Percentiles rank a stretch among this genome's conserved stretches.
These are phyloP conservation scores for Xylaria sp. DNA, from an alignment of 2,329 filamentous ascomycete genomes.

Conservation along the genomic window DNA sequence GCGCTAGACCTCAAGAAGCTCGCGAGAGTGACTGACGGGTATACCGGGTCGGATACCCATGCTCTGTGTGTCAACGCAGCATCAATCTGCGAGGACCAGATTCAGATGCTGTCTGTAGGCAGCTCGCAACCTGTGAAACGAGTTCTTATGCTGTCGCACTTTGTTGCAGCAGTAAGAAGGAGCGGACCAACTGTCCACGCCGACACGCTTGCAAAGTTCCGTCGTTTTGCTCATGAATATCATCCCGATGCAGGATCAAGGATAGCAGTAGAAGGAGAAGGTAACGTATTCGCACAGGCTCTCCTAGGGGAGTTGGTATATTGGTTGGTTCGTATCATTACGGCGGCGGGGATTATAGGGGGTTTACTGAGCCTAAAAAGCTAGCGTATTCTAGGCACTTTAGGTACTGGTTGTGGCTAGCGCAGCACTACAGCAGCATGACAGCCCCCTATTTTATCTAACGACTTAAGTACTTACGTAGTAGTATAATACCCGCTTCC, in stretches of 20 bases:
- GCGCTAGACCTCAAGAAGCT: neutral
- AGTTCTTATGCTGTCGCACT: neutral
- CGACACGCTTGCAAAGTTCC: neutral
- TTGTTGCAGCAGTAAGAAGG: neutral
- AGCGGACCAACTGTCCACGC: neutral
- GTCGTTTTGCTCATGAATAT: neutral
- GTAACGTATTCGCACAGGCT: neutral
- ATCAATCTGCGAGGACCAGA: neutral
- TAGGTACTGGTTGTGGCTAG: too few species aligned
- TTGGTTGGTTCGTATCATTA: neutral
- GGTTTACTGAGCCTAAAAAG: neutral
- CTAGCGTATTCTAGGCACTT: too few species aligned
- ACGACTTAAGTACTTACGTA: too few species aligned
- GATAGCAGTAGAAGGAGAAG: neutral
- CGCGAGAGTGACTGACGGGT: neutral
- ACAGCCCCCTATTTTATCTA: too few species aligned
- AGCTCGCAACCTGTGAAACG: neutral
- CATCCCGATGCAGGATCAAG: neutral
- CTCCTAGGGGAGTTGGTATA: neutral
- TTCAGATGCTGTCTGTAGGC: slow-evolving; percentile 1
- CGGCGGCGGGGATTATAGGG: neutral
- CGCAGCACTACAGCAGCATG: too few species aligned
- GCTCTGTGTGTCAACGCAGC: neutral
- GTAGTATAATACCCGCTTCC: too few species aligned
- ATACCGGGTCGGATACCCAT: slow-evolving; percentile 4